Evolutionary conservation across 179 eudicot genomes (phyloP).

Genomic region (Monotropa hypopitys): DNA sequence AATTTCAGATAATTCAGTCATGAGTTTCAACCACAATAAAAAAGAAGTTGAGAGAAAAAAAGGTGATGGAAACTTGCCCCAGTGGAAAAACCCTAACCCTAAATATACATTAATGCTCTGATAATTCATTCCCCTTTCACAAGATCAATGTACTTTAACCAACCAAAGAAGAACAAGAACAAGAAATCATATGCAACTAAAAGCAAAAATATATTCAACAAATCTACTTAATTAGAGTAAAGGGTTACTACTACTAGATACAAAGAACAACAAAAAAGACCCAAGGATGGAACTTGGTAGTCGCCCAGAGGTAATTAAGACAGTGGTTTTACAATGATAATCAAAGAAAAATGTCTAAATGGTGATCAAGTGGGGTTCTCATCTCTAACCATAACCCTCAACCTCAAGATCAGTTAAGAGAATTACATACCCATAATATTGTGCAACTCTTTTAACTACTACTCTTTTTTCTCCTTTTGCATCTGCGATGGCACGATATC

Average conservation of each 20-base stretch:
- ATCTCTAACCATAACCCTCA: conserved; percentile 8
- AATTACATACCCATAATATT: conserved; percentile 6
- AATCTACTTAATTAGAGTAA: background rate
- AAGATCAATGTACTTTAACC: background rate
- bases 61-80: background rate
- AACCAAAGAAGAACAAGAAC: background rate
- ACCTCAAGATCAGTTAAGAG: conserved; percentile 10
- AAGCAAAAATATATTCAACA: conserved; percentile 4
- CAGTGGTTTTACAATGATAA: background rate
- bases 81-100: conserved; percentile 26
- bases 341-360: background rate
- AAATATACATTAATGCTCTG: background rate
- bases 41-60: background rate
- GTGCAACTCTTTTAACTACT: conserved; percentile 10
- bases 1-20: background rate
- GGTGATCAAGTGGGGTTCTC: conserved; percentile 6
- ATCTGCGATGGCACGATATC: conserved; percentile 42
- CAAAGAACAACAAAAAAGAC: background rate
- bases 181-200: background rate
- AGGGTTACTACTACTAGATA: background rate
- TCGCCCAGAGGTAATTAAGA: background rate
- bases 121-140: background rate
- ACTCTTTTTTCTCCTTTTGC: conserved; percentile 31
- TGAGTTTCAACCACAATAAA: background rate
- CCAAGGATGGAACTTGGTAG: background rate